Evolutionary conservation across 169 alveolate species (phyloP).

Genomic region (Eimeria brunetti): DNA sequence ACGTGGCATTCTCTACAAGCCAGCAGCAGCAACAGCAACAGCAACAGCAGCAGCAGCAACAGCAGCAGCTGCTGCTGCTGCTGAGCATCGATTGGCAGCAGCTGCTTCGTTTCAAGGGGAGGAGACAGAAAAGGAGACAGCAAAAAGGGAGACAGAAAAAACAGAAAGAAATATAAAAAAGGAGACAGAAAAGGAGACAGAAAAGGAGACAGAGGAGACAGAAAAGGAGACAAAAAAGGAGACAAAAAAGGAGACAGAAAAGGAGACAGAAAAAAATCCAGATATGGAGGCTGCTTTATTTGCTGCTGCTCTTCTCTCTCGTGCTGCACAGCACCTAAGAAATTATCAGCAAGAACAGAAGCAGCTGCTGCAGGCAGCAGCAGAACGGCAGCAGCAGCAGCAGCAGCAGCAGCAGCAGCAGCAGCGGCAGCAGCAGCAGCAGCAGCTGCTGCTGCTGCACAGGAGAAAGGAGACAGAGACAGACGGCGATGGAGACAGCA

Average conservation of each 20-base stretch:
- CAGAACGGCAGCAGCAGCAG: too few relatives aligned
- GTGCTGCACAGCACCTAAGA: neutral
- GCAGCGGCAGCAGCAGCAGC: neutral
- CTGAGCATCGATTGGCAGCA: neutral
- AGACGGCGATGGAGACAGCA: too few relatives aligned
- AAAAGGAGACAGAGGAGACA: too few relatives aligned
- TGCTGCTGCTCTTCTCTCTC: constrained; percentile 1
- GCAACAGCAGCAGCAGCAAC: neutral
- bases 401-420: too few relatives aligned
- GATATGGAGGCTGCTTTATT: neutral
- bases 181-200: neutral
- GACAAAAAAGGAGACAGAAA: neutral
- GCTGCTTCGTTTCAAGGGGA: too few relatives aligned
- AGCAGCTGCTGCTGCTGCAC: too few relatives aligned
- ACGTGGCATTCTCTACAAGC: neutral
- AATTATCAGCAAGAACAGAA: neutral
- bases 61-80: neutral
- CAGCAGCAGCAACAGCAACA: neutral
- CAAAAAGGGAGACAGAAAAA: too few relatives aligned
- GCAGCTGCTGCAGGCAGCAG: neutral
- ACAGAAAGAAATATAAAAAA: neutral
- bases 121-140: neutral
- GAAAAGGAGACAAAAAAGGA: neutral
- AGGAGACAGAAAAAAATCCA: neutral
- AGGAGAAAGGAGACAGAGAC: too few relatives aligned